These are phyloP conservation scores for Xerocomellus dryophilus DNA, from an alignment of 768 basidiomycete species.

Conservation along the genomic window DNA sequence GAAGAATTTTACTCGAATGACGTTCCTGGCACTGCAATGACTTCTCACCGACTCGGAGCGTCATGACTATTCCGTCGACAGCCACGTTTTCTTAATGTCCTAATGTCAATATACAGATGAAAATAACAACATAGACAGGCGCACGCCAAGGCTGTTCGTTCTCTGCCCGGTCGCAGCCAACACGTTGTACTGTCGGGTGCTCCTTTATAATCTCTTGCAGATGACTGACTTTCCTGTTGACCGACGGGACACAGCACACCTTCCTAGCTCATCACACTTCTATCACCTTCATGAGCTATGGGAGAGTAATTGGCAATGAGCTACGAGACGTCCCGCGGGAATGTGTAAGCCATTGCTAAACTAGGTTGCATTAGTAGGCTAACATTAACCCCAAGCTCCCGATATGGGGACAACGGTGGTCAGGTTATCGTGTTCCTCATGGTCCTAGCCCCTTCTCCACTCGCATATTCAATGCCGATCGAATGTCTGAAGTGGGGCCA, in stretches of 20 bases:
- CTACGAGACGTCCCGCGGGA: constrained; percentile 30
- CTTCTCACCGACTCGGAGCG: no score
- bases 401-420: constrained; percentile 34
- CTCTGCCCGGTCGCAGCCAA: constrained; percentile 14
- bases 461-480: constrained; percentile 17
- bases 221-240: constrained; percentile 19
- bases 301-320: constrained; percentile 31
- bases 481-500: constrained; percentile 22
- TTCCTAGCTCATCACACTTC: constrained; percentile 16
- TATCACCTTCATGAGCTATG: constrained; percentile 22
- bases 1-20: constrained; percentile 4
- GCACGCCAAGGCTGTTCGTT: constrained; percentile 26
- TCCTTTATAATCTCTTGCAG: constrained; percentile 26
- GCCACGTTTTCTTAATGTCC: constrained; percentile 30
- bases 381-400: constrained; percentile 23
- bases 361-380: constrained; percentile 1
- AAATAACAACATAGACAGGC: constrained; percentile 19
- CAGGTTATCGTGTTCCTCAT: constrained; percentile 19
- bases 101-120: constrained; percentile 11
- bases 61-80: constrained; percentile 5
- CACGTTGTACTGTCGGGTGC: constrained; percentile 22
- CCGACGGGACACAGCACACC: constrained; percentile 14
- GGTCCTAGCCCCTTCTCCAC: constrained; percentile 28
- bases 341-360: constrained; percentile 20
- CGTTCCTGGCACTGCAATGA: constrained; percentile 24